phyloP scores from a whole-genome alignment of 441 rosid genomes.

The Breynia disticha region DNA sequence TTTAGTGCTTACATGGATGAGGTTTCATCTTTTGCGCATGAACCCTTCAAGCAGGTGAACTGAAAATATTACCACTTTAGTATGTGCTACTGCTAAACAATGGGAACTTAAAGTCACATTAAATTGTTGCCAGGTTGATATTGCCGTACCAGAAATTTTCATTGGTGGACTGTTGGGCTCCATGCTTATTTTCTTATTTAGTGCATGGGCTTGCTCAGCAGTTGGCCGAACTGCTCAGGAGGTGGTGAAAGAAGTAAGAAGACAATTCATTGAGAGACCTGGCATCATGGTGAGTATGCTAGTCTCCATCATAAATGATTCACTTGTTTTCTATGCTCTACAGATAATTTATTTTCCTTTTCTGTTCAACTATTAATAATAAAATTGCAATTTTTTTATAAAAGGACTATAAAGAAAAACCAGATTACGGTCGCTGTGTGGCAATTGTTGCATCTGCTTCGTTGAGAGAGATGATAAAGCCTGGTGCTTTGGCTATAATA shows the following conservation, averaged over 20 bases:
- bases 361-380: neutral
- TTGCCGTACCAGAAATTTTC: constrained; percentile 95
- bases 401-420: constrained; percentile 94
- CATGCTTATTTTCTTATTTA: constrained; percentile 91
- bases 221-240: constrained; percentile 99
- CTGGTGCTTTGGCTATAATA: constrained; percentile 85
- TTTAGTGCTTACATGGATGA: constrained; percentile 99
- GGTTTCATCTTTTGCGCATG: constrained; percentile 73
- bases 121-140: constrained; percentile 70
- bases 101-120: neutral
- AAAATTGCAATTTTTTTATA: neutral
- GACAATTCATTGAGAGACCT: constrained; percentile 97
- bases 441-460: constrained; percentile 98
- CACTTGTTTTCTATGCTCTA: neutral
- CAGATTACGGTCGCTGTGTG: constrained; percentile 96
- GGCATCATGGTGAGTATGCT: constrained; percentile 78
- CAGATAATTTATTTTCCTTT: neutral
- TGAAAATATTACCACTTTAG: neutral
- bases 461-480: constrained; percentile 94
- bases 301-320: no score
- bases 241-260: constrained; percentile 97
- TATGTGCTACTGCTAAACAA: neutral
- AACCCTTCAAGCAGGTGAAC: constrained; percentile 70
- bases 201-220: constrained; percentile 98
- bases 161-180: constrained; percentile 92